Evolutionary conservation across 2,329 filamentous ascomycete species (phyloP).

Genomic region (Fusarium sp.): DNA sequence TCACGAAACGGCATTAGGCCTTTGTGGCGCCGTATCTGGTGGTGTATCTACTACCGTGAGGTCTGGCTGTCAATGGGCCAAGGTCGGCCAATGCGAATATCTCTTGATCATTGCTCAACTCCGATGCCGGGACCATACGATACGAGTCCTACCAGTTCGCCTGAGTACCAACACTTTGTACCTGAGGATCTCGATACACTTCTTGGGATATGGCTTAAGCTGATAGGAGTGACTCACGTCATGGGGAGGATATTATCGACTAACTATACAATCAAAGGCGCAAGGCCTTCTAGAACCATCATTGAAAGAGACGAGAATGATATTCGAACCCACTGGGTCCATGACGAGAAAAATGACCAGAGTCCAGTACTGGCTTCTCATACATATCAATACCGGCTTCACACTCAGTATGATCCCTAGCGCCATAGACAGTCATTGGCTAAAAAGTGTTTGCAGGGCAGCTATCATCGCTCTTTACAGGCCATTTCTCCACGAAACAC

Average conservation of each 20-base stretch:
- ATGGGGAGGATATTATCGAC: not conserved
- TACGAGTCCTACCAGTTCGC: not conserved
- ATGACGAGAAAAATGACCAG: not conserved
- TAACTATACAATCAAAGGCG: not conserved
- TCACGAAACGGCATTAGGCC: not conserved
- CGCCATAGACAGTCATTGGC: not conserved
- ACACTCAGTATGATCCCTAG: not conserved
- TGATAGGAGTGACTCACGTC: not conserved
- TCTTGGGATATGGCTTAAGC: not conserved
- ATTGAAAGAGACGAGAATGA: not conserved
- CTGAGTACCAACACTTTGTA: not conserved
- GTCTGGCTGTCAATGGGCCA: constrained; percentile 26
- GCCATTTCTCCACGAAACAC: not conserved
- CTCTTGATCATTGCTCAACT: constrained; percentile 11
- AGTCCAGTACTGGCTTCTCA: not conserved
- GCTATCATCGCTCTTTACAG: not conserved
- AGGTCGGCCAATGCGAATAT: constrained; percentile 22
- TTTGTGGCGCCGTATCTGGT: constrained; percentile 28
- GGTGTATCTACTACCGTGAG: constrained; percentile 29
- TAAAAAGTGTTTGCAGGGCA: not conserved
- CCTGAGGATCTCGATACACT: not conserved
- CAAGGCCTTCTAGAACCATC: not conserved
- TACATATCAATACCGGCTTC: not conserved
- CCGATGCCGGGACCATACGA: not conserved
- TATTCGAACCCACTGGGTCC: not conserved